Base-by-base conservation (phyloP, 345 rosid species). In the Lepidium africanum region DNA sequence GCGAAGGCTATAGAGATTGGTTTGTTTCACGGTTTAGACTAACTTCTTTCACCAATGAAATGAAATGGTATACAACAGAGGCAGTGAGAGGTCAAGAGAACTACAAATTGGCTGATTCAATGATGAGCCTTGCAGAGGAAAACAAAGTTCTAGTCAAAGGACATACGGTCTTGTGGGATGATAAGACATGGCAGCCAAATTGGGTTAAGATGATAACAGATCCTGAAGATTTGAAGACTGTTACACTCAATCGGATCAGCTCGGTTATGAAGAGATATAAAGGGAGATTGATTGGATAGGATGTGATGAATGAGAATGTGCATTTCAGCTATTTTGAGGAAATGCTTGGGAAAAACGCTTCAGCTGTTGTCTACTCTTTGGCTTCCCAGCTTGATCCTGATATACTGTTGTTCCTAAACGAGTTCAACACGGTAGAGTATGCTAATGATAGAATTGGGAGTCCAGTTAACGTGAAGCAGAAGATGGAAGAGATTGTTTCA, bases 51-150 rank as follows among this genome's bases (percentile, higher is more conserved):
- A 85, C 90, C 39, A 88, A 88, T 16, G 90, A 82, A 68, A 88
- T 91, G 96, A 91, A 91, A 47, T 91, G 97, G 97, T 91, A 87
- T 70, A 81, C 83, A 78, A 91, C 80, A 0, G 91, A 87, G 76
- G 56, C 2, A 57, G 76, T 38, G 33, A 84, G 56, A 65, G 94
- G 96, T n/a, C 58, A 37, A 11, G 93, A 87, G 58, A 81, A 91
- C 82, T 88, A 88, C 42, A 79, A 85, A 1, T 12, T 50, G 12
- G 72, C 91, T 4, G 97, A 88, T 42, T 59, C 79, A 48, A 88
- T 87, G 96, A 41, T 91, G 17, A 33, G 50, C 9, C 80, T 88
- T 35, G 63, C 82, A 14, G 41, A 74, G 62, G 58, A 77, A 16
- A 78, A 85, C 17, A 70, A 39, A n/a, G 73, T 91, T 50, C 54